Evolutionary conservation across 1,284 basidiomycete genomes (phyloP).

Genomic region (Exobasidium cylindrosporum): DNA sequence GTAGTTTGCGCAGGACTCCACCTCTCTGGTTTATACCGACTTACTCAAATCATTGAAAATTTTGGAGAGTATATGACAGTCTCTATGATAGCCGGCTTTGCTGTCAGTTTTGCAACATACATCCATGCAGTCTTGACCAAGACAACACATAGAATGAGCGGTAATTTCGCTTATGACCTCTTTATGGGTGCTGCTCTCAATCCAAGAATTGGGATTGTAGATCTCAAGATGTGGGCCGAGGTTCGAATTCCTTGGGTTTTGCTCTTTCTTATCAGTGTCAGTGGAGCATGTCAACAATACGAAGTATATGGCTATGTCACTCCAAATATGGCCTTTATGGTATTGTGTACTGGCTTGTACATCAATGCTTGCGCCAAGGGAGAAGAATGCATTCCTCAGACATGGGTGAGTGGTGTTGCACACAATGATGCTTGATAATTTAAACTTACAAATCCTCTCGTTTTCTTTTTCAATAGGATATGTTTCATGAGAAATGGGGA

Average conservation of each 20-base stretch:
- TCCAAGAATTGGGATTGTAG: constrained; percentile 86
- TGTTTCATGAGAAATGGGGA: constrained; percentile 55
- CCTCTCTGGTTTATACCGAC: constrained; percentile 76
- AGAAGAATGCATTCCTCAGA: constrained; percentile 92
- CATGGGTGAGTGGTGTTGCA: constrained; percentile 72
- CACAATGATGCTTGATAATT: no score
- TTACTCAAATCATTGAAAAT: constrained; percentile 93
- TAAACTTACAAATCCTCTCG: no score
- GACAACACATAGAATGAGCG: constrained; percentile 71
- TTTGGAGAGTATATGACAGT: constrained; percentile 96
- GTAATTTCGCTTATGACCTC: constrained; percentile 71
- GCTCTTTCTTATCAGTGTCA: constrained; percentile 87
- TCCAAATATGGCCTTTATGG: constrained; percentile 95
- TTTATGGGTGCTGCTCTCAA: constrained; percentile 91
- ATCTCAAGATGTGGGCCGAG: constrained; percentile 98
- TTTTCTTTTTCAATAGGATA: no score
- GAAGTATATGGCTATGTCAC: constrained; percentile 88
- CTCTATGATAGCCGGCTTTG: constrained; percentile 85
- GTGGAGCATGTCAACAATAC: constrained; percentile 92
- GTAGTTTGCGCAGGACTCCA: constrained; percentile 75
- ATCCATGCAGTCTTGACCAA: constrained; percentile 48
- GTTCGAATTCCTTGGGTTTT: constrained; percentile 97
- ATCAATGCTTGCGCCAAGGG: constrained; percentile 77
- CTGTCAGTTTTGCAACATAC: constrained; percentile 56
- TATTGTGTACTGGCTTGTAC: constrained; percentile 90